Evolutionary conservation across 495 filamentous ascomycete species (phyloP).

Genomic region (Melanomma pulvis-pyrius): DNA sequence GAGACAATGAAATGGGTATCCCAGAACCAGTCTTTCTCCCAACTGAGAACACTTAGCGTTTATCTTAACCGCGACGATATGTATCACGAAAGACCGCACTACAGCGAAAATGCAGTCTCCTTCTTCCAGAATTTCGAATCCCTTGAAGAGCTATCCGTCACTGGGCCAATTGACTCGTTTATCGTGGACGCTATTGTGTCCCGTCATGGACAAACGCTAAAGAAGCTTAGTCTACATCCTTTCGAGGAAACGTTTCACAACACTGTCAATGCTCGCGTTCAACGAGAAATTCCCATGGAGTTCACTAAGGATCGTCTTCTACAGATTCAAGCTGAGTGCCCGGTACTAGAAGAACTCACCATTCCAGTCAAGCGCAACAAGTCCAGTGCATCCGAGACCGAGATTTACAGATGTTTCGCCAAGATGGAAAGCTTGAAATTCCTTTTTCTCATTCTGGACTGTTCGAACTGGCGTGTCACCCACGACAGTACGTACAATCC

Average conservation of each 20-base stretch:
- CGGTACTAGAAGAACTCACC: constrained; percentile 19
- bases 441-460: constrained; percentile 26
- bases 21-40: constrained; percentile 17
- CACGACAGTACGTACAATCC: constrained; percentile 21
- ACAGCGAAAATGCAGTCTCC: constrained; percentile 24
- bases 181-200: constrained; percentile 22
- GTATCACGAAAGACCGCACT: constrained; percentile 16
- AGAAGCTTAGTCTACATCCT: constrained; percentile 23
- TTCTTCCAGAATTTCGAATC: constrained; percentile 25
- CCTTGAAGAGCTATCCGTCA: constrained; percentile 20
- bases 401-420: constrained; percentile 25
- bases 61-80: constrained; percentile 21
- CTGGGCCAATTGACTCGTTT: constrained; percentile 14
- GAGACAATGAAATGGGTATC: constrained; percentile 22
- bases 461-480: constrained; percentile 25
- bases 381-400: constrained; percentile 24
- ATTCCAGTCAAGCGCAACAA: constrained; percentile 28
- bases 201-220: constrained; percentile 19
- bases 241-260: constrained; percentile 3
- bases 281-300: constrained; percentile 25
- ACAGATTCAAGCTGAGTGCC: constrained; percentile 24
- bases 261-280: constrained; percentile 14
- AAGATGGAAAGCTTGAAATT: constrained; percentile 16
- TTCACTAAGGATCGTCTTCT: constrained; percentile 26
- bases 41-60: constrained; percentile 15